phyloP scores from a whole-genome alignment of 148 eudicot genomes.

The Fagopyrum esculentum region DNA sequence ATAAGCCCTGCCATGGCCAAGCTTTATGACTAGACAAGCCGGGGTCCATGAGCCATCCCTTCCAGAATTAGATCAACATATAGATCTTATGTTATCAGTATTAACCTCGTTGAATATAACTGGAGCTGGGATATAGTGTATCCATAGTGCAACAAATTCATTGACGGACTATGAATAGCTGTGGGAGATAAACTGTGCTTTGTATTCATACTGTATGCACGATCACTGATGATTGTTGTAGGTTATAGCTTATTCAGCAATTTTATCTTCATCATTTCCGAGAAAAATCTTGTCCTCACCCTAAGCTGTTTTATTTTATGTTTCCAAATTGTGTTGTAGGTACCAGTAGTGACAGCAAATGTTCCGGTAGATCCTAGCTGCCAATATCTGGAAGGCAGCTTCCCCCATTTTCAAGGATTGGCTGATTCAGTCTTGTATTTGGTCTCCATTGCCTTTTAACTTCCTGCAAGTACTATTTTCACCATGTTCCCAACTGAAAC shows the following conservation, averaged over 20 bases:
- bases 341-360: slow-evolving; percentile 85
- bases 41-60: neutral
- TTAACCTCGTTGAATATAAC: neutral
- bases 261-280: neutral
- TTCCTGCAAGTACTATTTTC: slow-evolving; percentile 13
- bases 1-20: neutral
- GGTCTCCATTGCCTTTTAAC: slow-evolving; percentile 5
- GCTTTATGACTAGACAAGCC: neutral
- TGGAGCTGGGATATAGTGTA: neutral
- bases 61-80: neutral
- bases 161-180: neutral
- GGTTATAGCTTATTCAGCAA: neutral
- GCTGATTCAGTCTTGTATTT: slow-evolving; percentile 83
- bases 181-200: neutral
- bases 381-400: slow-evolving; percentile 75
- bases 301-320: neutral
- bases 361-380: slow-evolving; percentile 75
- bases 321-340: slow-evolving; percentile 31
- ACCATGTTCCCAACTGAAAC: neutral
- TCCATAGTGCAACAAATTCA: neutral
- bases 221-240: neutral
- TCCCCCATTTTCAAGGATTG: slow-evolving; percentile 90
- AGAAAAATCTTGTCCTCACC: neutral
- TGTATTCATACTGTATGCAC: neutral
- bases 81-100: neutral